Conservation (phyloP, 257 asterid species). For the Solanum ahanhuiri region DNA sequence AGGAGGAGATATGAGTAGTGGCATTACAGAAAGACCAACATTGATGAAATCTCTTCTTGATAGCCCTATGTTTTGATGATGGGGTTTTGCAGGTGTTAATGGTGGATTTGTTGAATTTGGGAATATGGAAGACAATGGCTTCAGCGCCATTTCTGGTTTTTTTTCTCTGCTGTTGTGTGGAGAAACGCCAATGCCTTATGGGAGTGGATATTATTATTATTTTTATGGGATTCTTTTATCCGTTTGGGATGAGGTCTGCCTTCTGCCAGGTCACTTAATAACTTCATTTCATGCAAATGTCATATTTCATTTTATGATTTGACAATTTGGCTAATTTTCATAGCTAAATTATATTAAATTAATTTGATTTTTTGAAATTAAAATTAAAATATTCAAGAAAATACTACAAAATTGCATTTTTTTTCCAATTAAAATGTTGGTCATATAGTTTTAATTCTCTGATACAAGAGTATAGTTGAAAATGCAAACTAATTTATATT, state of each 20-base stretch:
- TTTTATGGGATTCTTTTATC: constrained; percentile 5
- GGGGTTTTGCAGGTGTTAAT: constrained; percentile 12
- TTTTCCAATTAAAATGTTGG: not conserved
- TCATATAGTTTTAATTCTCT: not conserved
- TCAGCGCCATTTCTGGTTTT: constrained; percentile 32
- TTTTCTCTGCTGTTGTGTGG: not conserved
- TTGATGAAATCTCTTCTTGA: constrained; percentile 58
- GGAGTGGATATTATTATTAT: not conserved
- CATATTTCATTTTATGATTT: too few species aligned
- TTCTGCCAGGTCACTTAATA: not conserved
- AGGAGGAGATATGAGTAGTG: constrained; percentile 29
- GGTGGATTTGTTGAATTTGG: constrained; percentile 20
- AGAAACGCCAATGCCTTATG: not conserved
- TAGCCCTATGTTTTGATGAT: constrained; percentile 8
- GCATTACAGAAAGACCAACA: constrained; percentile 41
- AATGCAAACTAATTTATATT: not conserved
- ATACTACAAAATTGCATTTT: not conserved
- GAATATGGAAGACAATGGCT: constrained; percentile 18
- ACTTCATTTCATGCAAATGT: not conserved
- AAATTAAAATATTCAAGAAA: not conserved
- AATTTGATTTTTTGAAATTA: too few species aligned
- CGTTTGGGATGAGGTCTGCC: constrained; percentile 20
- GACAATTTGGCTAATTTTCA: too few species aligned
- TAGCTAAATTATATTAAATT: too few species aligned
- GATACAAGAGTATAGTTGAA: not conserved